phyloP scores from a whole-genome alignment of 2,329 filamentous ascomycete genomes.

The Colletotrichum viniferum region DNA sequence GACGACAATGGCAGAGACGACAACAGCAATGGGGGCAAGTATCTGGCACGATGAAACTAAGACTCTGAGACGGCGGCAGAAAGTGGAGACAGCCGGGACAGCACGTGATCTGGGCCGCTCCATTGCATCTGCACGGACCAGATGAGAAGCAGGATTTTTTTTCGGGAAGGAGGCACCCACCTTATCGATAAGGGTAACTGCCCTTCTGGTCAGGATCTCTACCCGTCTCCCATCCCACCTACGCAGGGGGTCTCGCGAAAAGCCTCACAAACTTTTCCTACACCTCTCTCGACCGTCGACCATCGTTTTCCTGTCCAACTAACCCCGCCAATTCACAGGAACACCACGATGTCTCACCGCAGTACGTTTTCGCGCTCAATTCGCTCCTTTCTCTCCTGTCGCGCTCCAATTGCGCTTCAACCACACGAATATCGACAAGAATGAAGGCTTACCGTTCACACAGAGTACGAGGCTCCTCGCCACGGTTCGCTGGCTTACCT shows the following conservation, averaged over 20 bases:
- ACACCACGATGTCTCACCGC: background rate
- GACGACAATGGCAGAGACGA: no score
- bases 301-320: background rate
- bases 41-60: background rate
- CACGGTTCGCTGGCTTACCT: conserved; percentile 92
- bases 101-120: background rate
- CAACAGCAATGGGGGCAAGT: no score
- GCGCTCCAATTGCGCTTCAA: conserved; percentile 8
- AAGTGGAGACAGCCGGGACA: background rate
- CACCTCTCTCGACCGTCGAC: background rate
- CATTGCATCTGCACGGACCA: background rate
- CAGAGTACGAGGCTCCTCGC: conserved; percentile 80
- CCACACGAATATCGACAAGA: conserved; percentile 27
- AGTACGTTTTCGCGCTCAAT: background rate
- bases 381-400: background rate
- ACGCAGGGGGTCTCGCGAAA: no score
- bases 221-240: background rate
- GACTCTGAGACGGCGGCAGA: background rate
- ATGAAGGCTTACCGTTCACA: background rate
- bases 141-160: background rate
- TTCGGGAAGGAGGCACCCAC: background rate
- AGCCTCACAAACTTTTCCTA: background rate
- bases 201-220: background rate
- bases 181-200: background rate
- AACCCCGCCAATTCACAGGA: background rate